These are phyloP conservation scores for Pestalotiopsis sp. DNA, from an alignment of 2,329 filamentous ascomycete genomes.

Conservation along the genomic window DNA sequence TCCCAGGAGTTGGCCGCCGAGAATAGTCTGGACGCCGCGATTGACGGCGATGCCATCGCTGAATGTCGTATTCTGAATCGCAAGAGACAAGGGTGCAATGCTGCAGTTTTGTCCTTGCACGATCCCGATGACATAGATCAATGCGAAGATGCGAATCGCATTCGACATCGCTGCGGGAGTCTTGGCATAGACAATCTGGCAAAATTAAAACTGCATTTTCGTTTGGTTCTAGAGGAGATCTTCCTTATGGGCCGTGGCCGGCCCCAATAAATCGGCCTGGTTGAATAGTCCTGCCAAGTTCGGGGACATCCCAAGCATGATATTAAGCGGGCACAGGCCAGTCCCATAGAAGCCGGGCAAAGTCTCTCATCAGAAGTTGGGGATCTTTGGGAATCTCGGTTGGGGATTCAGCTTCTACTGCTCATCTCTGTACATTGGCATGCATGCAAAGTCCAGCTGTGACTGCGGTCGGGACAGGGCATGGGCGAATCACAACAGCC, in stretches of 20 bases:
- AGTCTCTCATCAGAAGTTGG: not conserved
- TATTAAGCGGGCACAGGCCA: not conserved
- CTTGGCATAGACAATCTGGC: not conserved
- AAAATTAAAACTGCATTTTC: not conserved
- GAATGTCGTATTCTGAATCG: conserved; percentile 12
- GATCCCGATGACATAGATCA: not conserved
- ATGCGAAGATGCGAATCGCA: not conserved
- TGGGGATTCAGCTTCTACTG: not conserved
- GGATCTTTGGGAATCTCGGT: not conserved
- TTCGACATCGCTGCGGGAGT: not conserved
- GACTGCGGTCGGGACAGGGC: not conserved
- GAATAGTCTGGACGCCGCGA: conserved; percentile 5
- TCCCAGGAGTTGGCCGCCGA: conserved; percentile 10
- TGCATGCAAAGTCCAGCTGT: not conserved
- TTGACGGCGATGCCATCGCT: conserved; percentile 11
- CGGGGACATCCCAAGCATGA: not conserved
- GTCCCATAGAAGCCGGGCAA: not conserved
- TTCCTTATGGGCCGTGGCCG: not conserved
- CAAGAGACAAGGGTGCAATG: conserved; percentile 1
- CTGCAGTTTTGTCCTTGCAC: conserved; percentile 2
- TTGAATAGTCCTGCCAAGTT: not conserved
- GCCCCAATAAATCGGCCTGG: not conserved
- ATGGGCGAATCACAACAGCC: not conserved
- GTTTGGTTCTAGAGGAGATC: not conserved
- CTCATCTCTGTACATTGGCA: not conserved